Conservation (phyloP, 108 stramenopile species). For the Schizochytrium sp. region DNA sequence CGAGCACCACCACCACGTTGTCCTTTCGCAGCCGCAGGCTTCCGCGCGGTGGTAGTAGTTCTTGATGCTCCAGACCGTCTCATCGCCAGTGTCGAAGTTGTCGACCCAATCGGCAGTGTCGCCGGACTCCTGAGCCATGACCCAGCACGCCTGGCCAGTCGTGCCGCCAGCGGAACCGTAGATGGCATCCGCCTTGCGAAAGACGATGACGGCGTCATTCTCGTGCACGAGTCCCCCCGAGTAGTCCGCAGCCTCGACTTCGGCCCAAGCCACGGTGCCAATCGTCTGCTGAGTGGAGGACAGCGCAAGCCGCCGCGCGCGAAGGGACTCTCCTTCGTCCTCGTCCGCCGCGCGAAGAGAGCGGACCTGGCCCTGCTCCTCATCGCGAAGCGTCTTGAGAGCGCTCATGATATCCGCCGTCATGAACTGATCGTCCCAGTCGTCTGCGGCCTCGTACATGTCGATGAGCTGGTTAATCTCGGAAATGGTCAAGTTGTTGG, state of each 20-base stretch:
- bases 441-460: neutral
- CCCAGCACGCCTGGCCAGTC: neutral
- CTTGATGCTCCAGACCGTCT: neutral
- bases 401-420: neutral
- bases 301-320: neutral
- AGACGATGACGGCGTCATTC: neutral
- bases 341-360: too few relatives aligned
- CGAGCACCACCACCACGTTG: slow-evolving; percentile 3
- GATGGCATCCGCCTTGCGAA: neutral
- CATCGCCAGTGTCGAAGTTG: neutral
- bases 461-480: neutral
- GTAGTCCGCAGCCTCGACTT: neutral
- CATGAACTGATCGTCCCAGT: neutral
- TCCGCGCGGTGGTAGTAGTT: neutral
- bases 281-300: neutral
- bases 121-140: neutral
- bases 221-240: neutral
- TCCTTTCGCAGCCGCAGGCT: neutral
- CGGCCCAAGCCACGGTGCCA: neutral
- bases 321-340: neutral
- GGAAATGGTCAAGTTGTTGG: neutral
- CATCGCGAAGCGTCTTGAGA: neutral
- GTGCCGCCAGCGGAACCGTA: neutral
- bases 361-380: neutral
- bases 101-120: neutral